phyloP scores from a whole-genome alignment of 2,329 filamentous ascomycete genomes.

The Colletotrichum sp. region DNA sequence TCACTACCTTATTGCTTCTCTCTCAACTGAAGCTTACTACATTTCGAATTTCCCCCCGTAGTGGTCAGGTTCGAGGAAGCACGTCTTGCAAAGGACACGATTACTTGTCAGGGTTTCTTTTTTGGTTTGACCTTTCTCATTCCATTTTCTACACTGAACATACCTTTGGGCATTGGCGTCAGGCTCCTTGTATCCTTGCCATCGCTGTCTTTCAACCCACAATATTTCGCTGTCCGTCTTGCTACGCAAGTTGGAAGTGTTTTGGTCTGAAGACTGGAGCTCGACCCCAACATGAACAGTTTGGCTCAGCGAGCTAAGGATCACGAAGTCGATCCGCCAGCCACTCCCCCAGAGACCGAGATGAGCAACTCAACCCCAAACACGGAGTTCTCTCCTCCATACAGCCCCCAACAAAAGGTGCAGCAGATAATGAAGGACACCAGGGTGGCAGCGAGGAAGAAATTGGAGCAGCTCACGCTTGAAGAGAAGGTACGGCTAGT shows the following conservation, averaged over 20 bases:
- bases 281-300: not conserved
- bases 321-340: constrained; percentile 35
- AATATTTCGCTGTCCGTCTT: not conserved
- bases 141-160: not conserved
- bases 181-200: not conserved
- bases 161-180: not conserved
- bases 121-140: not conserved
- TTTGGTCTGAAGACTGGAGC: not conserved
- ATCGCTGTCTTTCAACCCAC: not conserved
- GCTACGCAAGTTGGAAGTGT: not conserved
- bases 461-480: constrained; percentile 56
- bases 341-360: constrained; percentile 10
- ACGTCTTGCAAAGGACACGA: not conserved
- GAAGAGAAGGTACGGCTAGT: constrained; percentile 58
- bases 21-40: not conserved
- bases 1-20: constrained; percentile 13
- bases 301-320: constrained; percentile 1
- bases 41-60: not conserved
- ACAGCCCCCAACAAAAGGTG: constrained; percentile 44
- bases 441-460: constrained; percentile 49
- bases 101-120: not conserved
- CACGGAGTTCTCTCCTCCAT: constrained; percentile 53
- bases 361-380: constrained; percentile 51
- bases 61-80: not conserved
- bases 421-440: constrained; percentile 38